Evolutionary conservation across 208 protist genomes (phyloP).

Genomic region (Vickermania spadyakhi): DNA sequence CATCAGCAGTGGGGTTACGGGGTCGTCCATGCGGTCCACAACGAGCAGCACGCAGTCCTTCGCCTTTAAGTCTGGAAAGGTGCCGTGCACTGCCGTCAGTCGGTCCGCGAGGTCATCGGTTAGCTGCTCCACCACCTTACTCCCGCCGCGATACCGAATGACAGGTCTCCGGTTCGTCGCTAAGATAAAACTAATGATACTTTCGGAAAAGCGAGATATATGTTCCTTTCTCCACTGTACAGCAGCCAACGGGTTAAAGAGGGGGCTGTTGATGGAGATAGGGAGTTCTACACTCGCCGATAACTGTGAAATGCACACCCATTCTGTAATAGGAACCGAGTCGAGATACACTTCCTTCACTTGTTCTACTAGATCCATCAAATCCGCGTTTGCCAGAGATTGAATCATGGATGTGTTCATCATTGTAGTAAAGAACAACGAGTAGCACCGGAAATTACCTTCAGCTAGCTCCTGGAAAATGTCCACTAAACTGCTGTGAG

Average conservation of each 20-base stretch:
- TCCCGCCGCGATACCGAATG: conserved; percentile 71
- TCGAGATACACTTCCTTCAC: conserved; percentile 94
- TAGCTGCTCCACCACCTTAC: conserved; percentile 55
- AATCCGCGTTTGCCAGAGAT: conserved; percentile 92
- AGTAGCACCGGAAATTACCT: conserved; percentile 82
- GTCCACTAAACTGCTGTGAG: conserved; percentile 64
- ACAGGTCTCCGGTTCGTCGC: conserved; percentile 76
- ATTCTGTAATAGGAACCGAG: conserved; percentile 87
- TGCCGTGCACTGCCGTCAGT: conserved; percentile 77
- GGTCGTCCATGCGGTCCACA: conserved; percentile 89
- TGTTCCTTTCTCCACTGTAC: conserved; percentile 57
- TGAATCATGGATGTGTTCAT: conserved; percentile 70
- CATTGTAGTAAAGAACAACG: conserved; percentile 91
- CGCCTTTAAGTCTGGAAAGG: conserved; percentile 80
- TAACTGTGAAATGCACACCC: conserved; percentile 25
- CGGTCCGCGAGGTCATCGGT: conserved; percentile 59
- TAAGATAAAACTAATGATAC: conserved; percentile 77
- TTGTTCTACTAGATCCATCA: conserved; percentile 87
- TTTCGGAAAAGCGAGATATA: conserved; percentile 59
- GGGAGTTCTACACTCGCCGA: conserved; percentile 50
- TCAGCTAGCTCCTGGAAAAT: conserved; percentile 90
- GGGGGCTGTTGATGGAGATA: conserved; percentile 21
- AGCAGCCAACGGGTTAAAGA: conserved; percentile 71
- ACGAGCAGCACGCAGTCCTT: conserved; percentile 78
- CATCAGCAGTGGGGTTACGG: conserved; percentile 95